Evolutionary conservation across 1,284 basidiomycete genomes (phyloP).

Genomic region (Fomitopsis palustris): DNA sequence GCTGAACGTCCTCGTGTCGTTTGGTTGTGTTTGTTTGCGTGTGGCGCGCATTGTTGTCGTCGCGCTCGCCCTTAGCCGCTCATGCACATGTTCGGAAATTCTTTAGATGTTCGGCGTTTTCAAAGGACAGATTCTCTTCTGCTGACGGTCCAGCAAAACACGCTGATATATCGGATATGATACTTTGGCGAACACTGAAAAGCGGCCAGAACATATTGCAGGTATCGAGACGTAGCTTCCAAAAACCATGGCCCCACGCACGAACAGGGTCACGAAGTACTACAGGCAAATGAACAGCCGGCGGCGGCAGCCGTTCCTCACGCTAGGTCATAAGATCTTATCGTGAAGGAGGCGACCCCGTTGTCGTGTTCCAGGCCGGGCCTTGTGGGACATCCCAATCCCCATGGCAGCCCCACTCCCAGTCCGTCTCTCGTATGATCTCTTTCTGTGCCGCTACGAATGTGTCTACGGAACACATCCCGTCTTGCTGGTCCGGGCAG

Average conservation of each 20-base stretch:
- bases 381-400: conserved; percentile 60
- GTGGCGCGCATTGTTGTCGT: background rate
- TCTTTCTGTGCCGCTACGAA: conserved; percentile 74
- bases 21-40: conserved; percentile 16
- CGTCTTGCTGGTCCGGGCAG: conserved; percentile 70
- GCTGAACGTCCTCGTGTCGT: conserved; percentile 15
- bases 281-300: background rate
- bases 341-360: conserved; percentile 15
- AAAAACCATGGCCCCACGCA: background rate
- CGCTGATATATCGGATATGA: no score
- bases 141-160: no score
- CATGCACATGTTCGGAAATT: no score
- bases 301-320: background rate
- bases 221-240: no score
- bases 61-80: background rate
- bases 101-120: no score
- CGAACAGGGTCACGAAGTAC: background rate
- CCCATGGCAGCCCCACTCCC: conserved; percentile 72
- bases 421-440: conserved; percentile 69
- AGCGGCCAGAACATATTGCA: no score
- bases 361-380: conserved; percentile 31
- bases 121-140: no score
- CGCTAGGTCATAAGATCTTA: background rate
- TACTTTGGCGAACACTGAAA: no score
- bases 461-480: conserved; percentile 74